These are phyloP conservation scores for Diplocarpon mali DNA, from an alignment of 2,329 filamentous ascomycete genomes.

Conservation along the genomic window DNA sequence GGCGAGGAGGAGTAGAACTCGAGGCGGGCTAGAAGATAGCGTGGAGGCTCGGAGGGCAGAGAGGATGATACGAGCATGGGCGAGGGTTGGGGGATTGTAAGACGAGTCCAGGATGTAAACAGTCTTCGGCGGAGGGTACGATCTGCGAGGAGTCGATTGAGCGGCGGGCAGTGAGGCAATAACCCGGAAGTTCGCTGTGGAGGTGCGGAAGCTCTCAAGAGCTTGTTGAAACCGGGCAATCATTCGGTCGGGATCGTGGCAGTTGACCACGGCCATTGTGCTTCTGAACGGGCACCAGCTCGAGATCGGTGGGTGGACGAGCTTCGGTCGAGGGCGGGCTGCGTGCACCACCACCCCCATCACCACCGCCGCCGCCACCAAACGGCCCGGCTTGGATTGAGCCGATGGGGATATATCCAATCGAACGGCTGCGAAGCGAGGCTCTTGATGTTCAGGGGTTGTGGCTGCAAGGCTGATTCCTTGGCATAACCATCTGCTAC, in stretches of 20 bases:
- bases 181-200: conserved; percentile 18
- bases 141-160: background rate
- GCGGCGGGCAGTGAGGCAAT: conserved; percentile 18
- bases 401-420: background rate
- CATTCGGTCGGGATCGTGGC: background rate
- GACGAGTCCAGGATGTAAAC: conserved; percentile 55
- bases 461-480: conserved; percentile 5
- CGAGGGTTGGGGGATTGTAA: conserved; percentile 56
- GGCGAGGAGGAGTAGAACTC: conserved; percentile 49
- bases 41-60: conserved; percentile 30
- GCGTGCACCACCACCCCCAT: too few species aligned
- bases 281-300: background rate
- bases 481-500: too few species aligned
- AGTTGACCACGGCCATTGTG: background rate
- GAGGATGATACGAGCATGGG: conserved; percentile 46
- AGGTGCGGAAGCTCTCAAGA: conserved; percentile 10
- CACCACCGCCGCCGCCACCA: too few species aligned
- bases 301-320: background rate
- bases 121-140: conserved; percentile 19
- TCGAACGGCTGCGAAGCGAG: too few species aligned
- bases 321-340: too few species aligned
- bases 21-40: conserved; percentile 19
- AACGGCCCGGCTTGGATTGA: too few species aligned
- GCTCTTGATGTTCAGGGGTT: background rate
- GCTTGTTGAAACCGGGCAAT: conserved; percentile 5